phyloP scores from a whole-genome alignment of 805 yeast species.

The Saturnispora mendoncae region DNA sequence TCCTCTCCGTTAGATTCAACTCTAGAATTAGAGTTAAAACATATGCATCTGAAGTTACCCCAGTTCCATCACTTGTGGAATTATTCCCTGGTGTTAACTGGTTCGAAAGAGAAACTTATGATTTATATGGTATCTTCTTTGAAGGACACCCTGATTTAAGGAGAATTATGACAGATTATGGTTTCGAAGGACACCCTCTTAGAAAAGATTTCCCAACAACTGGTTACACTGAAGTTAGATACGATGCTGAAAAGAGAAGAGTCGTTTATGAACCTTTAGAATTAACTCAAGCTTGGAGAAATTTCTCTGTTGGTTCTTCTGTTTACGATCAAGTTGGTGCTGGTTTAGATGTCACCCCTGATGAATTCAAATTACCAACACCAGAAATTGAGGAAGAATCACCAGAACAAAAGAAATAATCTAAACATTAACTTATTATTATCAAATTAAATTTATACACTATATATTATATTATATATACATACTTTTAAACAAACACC shows the following conservation, averaged over 20 bases:
- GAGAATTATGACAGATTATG: constrained; percentile 85
- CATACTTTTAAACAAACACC: constrained; percentile 4
- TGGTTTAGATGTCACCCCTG: constrained; percentile 77
- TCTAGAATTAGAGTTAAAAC: constrained; percentile 85
- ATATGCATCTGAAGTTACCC: constrained; percentile 71
- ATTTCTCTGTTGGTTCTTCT: constrained; percentile 78
- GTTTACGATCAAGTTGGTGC: constrained; percentile 91
- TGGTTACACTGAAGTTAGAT: constrained; percentile 84
- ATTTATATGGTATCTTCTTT: constrained; percentile 78
- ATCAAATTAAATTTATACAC: too few relatives aligned
- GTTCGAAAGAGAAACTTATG: constrained; percentile 87
- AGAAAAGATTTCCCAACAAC: constrained; percentile 91
- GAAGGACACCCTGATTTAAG: constrained; percentile 86
- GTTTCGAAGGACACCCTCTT: constrained; percentile 86
- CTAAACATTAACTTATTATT: too few relatives aligned
- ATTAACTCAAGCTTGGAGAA: constrained; percentile 87
- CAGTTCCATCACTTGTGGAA: constrained; percentile 73
- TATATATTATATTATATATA: constrained; percentile 18
- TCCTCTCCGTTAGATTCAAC: constrained; percentile 73
- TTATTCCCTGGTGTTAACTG: constrained; percentile 77
- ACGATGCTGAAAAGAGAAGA: constrained; percentile 86
- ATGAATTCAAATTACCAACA: constrained; percentile 68
- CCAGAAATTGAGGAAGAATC: constrained; percentile 60
- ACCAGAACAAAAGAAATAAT: constrained; percentile 23
- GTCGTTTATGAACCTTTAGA: constrained; percentile 85